phyloP scores from a whole-genome alignment of 306 rosid species.

The Vicia faba region DNA sequence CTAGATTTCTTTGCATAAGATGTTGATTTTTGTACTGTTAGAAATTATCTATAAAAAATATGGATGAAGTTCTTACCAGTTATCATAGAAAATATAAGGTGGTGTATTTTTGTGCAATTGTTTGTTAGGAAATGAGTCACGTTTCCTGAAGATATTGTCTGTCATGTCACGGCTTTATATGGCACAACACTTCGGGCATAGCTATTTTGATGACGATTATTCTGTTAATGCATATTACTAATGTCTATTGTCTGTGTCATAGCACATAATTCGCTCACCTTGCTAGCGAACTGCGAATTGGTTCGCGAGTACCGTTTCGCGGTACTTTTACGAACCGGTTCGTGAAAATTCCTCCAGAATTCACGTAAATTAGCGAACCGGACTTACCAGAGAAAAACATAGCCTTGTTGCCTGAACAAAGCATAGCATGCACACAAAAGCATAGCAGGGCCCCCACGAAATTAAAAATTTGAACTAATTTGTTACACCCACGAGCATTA shows the following conservation, averaged over 20 bases:
- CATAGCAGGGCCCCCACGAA: too few species aligned
- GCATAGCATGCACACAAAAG: too few species aligned
- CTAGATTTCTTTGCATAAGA: constrained; percentile 6
- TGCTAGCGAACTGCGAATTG: too few species aligned
- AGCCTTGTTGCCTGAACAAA: too few species aligned
- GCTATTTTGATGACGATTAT: constrained; percentile 17
- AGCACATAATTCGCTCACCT: too few species aligned
- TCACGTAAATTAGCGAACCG: too few species aligned
- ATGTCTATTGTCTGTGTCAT: constrained; percentile 4
- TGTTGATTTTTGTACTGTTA: background rate
- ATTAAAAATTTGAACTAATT: too few species aligned
- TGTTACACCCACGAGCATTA: too few species aligned
- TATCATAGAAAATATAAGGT: constrained; percentile 17
- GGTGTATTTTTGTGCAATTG: background rate
- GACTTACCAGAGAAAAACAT: too few species aligned
- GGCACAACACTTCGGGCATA: constrained; percentile 2
- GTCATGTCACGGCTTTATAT: background rate
- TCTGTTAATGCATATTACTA: constrained; percentile 6
- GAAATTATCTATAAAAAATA: constrained; percentile 7
- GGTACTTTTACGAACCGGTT: too few species aligned
- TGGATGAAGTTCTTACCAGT: constrained; percentile 5
- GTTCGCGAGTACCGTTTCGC: too few species aligned
- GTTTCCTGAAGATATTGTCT: constrained; percentile 12
- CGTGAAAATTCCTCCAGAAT: too few species aligned
- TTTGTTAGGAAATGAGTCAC: constrained; percentile 10